These are phyloP conservation scores for Cornus controversa DNA, from an alignment of 148 eudicot genomes.

Conservation along the genomic window DNA sequence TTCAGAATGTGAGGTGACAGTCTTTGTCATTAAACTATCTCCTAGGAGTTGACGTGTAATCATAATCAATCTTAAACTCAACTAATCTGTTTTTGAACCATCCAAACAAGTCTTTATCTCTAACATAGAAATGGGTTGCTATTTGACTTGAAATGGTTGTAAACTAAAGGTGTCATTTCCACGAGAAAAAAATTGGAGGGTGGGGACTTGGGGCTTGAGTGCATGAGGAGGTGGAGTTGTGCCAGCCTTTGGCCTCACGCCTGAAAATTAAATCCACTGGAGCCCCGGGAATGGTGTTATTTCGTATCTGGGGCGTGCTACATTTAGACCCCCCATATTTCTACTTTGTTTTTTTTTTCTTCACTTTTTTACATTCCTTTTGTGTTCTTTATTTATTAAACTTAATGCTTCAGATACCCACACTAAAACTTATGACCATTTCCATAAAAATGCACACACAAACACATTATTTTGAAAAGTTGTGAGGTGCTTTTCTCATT, in stretches of 20 bases:
- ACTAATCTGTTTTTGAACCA: no score
- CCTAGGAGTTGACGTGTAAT: no score
- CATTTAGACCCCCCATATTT: constrained; percentile 17
- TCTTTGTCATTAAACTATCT: no score
- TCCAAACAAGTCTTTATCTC: no score
- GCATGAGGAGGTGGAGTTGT: background rate
- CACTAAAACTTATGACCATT: background rate
- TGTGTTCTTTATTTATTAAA: background rate
- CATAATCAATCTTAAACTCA: no score
- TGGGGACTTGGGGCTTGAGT: background rate
- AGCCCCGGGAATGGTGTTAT: constrained; percentile 29
- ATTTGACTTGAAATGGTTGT: no score
- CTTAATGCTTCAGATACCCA: background rate
- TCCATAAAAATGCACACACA: background rate
- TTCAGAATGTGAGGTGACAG: no score
- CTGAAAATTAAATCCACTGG: constrained; percentile 20
- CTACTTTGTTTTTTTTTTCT: constrained; percentile 6
- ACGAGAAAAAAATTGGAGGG: background rate
- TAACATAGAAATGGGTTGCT: no score
- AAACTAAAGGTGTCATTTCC: background rate
- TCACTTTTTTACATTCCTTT: background rate
- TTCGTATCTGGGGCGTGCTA: constrained; percentile 25
- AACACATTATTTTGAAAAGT: background rate
- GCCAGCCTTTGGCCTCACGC: constrained; percentile 58
- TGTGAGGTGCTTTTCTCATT: no score